A percentile compares a stretch with the other conserved stretches of the same genome.
Conservation (phyloP, 164 flowering plant species). For the Tinospora cordifolia region DNA sequence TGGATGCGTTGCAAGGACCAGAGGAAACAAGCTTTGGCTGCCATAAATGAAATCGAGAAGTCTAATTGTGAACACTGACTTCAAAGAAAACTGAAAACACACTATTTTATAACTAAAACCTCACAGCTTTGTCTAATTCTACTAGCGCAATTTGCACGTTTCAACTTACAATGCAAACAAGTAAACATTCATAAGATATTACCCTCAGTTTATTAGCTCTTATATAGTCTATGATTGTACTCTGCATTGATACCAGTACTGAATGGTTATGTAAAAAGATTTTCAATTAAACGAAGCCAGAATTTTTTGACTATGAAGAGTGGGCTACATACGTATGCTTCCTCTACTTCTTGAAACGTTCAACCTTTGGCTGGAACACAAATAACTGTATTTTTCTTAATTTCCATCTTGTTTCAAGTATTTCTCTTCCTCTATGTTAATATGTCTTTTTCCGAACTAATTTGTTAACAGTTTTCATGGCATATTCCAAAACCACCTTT, state of each 20-base stretch:
- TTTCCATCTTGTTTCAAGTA: too few relatives aligned
- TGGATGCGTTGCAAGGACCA: constrained; percentile 74
- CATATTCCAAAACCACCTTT: too few relatives aligned
- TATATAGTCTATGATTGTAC: neutral
- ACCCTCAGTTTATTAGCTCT: neutral
- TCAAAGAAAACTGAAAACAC: neutral
- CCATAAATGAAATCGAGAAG: constrained; percentile 16
- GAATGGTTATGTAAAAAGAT: neutral
- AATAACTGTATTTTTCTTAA: too few relatives aligned
- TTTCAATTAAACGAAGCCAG: too few relatives aligned
- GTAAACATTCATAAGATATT: neutral
- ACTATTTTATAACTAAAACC: neutral
- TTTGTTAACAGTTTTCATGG: too few relatives aligned
- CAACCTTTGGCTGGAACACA: too few relatives aligned
- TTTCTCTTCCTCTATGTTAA: too few relatives aligned
- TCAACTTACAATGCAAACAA: neutral
- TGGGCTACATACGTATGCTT: too few relatives aligned
- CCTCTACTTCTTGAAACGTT: too few relatives aligned
- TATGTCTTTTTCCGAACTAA: too few relatives aligned
- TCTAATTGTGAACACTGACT: neutral
- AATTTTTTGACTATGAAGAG: too few relatives aligned
- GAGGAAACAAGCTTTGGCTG: constrained; percentile 48
- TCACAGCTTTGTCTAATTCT: neutral
- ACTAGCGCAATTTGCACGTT: neutral
- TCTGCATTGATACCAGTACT: neutral